These are phyloP conservation scores for Astrephomene gubernaculifera DNA, from an alignment of 139 green algal species.

Conservation along the genomic window DNA sequence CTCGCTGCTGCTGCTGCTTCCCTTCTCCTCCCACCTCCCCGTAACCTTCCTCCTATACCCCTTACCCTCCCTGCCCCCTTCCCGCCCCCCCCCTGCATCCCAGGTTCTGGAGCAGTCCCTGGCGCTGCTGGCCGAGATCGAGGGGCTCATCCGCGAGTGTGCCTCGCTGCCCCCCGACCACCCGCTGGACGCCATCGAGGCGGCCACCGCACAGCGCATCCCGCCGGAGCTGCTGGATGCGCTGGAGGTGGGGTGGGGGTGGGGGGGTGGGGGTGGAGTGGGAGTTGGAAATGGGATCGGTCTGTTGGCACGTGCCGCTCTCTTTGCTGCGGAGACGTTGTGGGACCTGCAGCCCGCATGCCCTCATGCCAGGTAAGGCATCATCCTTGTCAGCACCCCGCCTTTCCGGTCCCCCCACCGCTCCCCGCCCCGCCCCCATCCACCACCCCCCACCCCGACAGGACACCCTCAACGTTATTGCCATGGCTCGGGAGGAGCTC, in stretches of 20 bases:
- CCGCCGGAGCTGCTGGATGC: conserved; percentile 23
- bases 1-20: too few relatives aligned
- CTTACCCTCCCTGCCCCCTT: too few relatives aligned
- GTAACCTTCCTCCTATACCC: too few relatives aligned
- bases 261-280: background rate
- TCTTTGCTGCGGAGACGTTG: too few relatives aligned
- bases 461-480: conserved; percentile 36
- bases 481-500: conserved; percentile 27
- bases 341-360: too few relatives aligned
- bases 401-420: too few relatives aligned
- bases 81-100: background rate
- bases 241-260: conserved; percentile 19
- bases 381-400: too few relatives aligned
- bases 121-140: conserved; percentile 13
- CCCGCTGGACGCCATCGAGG: background rate
- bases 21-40: too few relatives aligned
- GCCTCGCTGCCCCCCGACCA: background rate
- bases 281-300: too few relatives aligned
- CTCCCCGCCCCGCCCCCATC: background rate
- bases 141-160: conserved; percentile 17
- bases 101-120: conserved; percentile 44
- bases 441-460: background rate
- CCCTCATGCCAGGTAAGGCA: too few relatives aligned
- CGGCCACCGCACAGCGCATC: background rate
- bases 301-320: too few relatives aligned